These are phyloP conservation scores for Mortierella sp. DNA, from an alignment of 371 early-diverging fungal genomes.

Conservation along the genomic window DNA sequence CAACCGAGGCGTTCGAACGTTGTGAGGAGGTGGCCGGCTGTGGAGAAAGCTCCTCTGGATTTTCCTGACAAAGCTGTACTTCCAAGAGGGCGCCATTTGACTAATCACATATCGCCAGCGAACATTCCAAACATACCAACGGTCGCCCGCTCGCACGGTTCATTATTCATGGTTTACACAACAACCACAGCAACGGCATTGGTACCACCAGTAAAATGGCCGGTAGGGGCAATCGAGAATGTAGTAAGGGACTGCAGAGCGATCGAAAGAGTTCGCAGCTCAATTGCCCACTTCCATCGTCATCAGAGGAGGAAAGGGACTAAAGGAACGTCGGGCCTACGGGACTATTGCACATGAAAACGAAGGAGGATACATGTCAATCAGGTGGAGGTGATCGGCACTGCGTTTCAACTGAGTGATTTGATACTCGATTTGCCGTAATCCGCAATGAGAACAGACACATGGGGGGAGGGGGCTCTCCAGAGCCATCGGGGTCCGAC, in stretches of 20 bases:
- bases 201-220: too few species aligned
- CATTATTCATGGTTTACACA: constrained; percentile 4
- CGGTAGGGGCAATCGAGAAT: too few species aligned
- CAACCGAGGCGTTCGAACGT: not conserved
- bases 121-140: constrained; percentile 5
- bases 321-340: not conserved
- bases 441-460: too few species aligned
- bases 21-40: too few species aligned
- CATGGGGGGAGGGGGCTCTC: too few species aligned
- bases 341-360: not conserved
- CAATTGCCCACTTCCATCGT: not conserved
- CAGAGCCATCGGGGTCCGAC: constrained; percentile 12
- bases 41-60: not conserved
- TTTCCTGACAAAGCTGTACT: too few species aligned
- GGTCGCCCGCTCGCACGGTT: constrained; percentile 15
- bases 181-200: not conserved
- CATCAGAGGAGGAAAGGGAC: not conserved
- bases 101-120: constrained; percentile 11
- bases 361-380: not conserved
- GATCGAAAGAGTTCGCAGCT: too few species aligned
- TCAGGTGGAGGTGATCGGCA: not conserved
- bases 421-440: not conserved
- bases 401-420: not conserved
- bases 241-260: too few species aligned
- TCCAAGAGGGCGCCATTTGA: constrained; percentile 1